Conservation (phyloP, 805 yeast species). For the Schizosaccharomyces osmophilus region DNA sequence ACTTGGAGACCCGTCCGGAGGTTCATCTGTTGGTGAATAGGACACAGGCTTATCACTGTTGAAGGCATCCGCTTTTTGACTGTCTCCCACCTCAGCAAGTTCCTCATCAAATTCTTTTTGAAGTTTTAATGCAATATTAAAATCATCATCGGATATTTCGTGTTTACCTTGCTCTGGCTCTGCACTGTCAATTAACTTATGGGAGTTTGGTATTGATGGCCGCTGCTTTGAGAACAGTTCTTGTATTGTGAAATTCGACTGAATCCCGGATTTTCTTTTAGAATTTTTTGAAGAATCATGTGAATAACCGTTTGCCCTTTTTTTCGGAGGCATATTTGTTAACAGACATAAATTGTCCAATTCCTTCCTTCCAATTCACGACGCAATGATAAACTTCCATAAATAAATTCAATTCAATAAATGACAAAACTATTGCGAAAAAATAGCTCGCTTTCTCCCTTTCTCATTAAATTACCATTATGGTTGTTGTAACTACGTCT, state of each 20-base stretch:
- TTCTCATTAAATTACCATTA: background rate
- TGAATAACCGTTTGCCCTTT: background rate
- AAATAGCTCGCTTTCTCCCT: no score
- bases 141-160: background rate
- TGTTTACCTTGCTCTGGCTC: background rate
- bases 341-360: no score
- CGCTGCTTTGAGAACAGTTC: background rate
- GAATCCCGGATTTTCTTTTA: background rate
- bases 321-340: background rate
- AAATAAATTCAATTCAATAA: no score
- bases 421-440: no score
- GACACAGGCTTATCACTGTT: no score
- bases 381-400: no score
- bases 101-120: background rate
- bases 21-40: background rate
- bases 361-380: no score
- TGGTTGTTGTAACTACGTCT: background rate
- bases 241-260: background rate
- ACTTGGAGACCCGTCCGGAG: background rate
- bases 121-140: background rate
- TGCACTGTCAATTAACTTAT: background rate
- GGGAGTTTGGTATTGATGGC: background rate
- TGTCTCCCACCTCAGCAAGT: background rate
- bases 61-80: background rate
- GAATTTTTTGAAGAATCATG: background rate